A percentile compares a stretch with the other conserved stretches of the same genome.
phyloP scores from a whole-genome alignment of 495 filamentous ascomycete species.

The Penicillium macrosclerotiorum region DNA sequence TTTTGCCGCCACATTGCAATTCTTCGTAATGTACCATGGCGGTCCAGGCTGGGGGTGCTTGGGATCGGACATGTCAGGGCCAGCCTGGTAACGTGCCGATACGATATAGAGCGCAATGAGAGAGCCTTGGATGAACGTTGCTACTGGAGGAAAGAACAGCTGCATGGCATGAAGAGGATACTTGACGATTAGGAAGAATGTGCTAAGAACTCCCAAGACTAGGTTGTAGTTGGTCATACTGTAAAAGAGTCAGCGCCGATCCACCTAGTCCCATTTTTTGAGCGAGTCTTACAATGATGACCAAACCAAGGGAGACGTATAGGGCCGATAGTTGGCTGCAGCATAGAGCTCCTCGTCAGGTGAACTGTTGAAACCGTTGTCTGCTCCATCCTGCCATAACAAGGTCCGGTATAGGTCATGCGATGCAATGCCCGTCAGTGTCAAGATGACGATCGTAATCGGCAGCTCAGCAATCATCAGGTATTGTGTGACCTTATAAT shows the following conservation, averaged over 20 bases:
- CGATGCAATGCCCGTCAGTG: slow-evolving; percentile 77
- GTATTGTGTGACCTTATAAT: slow-evolving; percentile 58
- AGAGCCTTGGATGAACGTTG: slow-evolving; percentile 53
- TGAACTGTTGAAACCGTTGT: slow-evolving; percentile 80
- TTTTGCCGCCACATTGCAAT: slow-evolving; percentile 62
- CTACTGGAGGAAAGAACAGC: slow-evolving; percentile 68
- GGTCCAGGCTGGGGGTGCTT: slow-evolving; percentile 62
- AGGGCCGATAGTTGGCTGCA: slow-evolving; percentile 68
- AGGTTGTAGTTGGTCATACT: slow-evolving; percentile 82
- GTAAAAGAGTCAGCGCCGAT: slow-evolving; percentile 8
- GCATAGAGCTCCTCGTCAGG: slow-evolving; percentile 71
- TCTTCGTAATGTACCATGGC: slow-evolving; percentile 82
- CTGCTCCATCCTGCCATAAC: slow-evolving; percentile 77
- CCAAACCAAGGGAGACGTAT: slow-evolving; percentile 75
- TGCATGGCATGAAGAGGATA: slow-evolving; percentile 66
- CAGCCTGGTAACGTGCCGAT: slow-evolving; percentile 70
- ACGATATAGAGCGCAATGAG: slow-evolving; percentile 64
- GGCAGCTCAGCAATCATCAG: slow-evolving; percentile 70
- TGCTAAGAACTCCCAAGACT: slow-evolving; percentile 70
- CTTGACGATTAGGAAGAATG: slow-evolving; percentile 55
- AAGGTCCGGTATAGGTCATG: slow-evolving; percentile 76
- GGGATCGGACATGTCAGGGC: slow-evolving; percentile 76
- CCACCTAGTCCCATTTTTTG: slow-evolving; percentile 4
- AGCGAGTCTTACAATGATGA: slow-evolving; percentile 65
- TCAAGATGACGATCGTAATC: slow-evolving; percentile 66